These are phyloP conservation scores for Vitellaria paradoxa DNA, from an alignment of 179 eudicot genomes.

Conservation along the genomic window DNA sequence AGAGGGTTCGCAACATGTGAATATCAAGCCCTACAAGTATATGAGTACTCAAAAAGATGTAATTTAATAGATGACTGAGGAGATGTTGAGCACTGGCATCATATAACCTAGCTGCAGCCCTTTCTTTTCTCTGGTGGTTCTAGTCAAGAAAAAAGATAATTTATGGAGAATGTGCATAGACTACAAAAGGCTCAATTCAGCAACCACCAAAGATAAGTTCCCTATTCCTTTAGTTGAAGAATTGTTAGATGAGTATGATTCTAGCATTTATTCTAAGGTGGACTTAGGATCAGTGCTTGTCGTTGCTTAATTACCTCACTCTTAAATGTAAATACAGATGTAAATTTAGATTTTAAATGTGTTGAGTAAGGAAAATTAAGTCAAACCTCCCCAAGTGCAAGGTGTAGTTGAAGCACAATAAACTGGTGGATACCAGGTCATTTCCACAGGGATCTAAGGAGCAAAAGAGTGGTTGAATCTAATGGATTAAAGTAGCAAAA, in stretches of 20 bases:
- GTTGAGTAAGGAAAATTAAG: too few relatives aligned
- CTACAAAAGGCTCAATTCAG: not conserved
- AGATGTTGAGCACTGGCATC: not conserved
- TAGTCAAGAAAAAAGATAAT: not conserved
- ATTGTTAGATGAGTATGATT: not conserved
- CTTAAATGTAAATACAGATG: too few relatives aligned
- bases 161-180: not conserved
- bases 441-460: too few relatives aligned
- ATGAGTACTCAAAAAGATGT: not conserved
- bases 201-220: not conserved
- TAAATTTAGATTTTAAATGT: too few relatives aligned
- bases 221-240: slow-evolving; percentile 8
- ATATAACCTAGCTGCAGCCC: not conserved
- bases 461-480: too few relatives aligned
- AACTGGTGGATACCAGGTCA: too few relatives aligned
- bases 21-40: not conserved
- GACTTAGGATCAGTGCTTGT: slow-evolving; percentile 3
- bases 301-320: too few relatives aligned
- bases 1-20: not conserved
- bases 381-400: too few relatives aligned
- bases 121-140: not conserved
- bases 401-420: too few relatives aligned
- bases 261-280: not conserved
- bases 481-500: too few relatives aligned
- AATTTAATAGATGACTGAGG: not conserved